Base-by-base conservation (phyloP, 2,329 filamentous ascomycete genomes). In the Emmonsiellopsis sp. region DNA sequence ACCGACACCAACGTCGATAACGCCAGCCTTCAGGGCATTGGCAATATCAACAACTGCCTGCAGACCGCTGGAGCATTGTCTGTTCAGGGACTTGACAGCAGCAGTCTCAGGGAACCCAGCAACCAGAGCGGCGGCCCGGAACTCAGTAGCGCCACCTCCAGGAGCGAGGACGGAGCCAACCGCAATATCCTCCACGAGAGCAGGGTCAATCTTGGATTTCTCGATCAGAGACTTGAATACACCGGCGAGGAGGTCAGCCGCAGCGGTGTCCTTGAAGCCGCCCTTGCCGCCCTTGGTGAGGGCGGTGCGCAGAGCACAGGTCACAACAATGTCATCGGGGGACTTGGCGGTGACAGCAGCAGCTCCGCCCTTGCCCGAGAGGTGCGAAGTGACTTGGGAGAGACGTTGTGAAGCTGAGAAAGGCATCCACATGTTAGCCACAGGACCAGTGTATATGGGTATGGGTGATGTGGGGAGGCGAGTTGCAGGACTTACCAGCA, bases 1-100 rank as follows among this genome's bases (percentile, higher is more conserved):
- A 61, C 92, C 93, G 62, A 97, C 83, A 62, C 93, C 93, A 58
- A 97, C 74, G 61, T 97, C 92, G 66, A 97, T 97, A 87, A 95
- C 95, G 64, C 91, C 93, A 5, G 83, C 70, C 66, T 82, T 83
- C 74, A 98, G 94, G 62, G 88, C 88, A 76, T 97, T 95, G 61
- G 92, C 92, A 65, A 97, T 86, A 69, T 97, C 92, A 56, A 93
- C 86, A 66, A 88, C 89, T 27, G 93, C 92, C 73, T 96, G 90
- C 33, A 97, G 81, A 52, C 93, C 92, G 40, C 86, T 91, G 11
- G 88, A 94, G 77, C 93, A 98, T 76, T 97, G 92, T 65, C 93
- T 79, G 80, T 97, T 98, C 70, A 96, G 74, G 55, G 84, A 84
- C 74, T 87, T 89, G 54, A 95, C 87, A n/a, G 90, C 86, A 5